Conservation (phyloP, 2,329 filamentous ascomycete species). For the Sclerotinia nivalis region DNA sequence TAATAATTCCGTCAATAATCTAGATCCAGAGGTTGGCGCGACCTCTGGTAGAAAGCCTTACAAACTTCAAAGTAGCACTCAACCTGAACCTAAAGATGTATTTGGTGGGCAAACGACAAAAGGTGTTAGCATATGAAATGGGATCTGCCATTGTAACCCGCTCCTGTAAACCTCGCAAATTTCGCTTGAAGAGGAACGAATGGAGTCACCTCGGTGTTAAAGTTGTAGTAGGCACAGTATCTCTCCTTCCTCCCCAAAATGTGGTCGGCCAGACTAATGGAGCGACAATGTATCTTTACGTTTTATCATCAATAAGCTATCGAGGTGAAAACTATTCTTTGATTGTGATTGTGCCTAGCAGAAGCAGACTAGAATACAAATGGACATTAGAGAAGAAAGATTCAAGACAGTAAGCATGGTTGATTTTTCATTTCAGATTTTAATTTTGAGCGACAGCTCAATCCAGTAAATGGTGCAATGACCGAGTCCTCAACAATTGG, state of each 20-base stretch:
- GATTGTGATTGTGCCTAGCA: background rate
- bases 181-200: too few relatives aligned
- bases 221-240: background rate
- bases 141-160: too few relatives aligned
- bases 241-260: too few relatives aligned
- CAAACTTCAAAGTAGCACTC: too few relatives aligned
- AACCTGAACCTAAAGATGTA: too few relatives aligned
- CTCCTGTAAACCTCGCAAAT: too few relatives aligned
- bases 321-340: too few relatives aligned
- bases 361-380: background rate
- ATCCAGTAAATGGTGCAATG: fast-evolving
- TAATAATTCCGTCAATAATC: background rate
- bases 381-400: background rate
- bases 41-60: background rate
- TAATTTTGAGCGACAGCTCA: background rate
- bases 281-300: background rate
- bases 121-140: too few relatives aligned
- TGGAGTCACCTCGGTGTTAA: too few relatives aligned
- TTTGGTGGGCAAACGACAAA: too few relatives aligned
- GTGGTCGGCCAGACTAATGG: too few relatives aligned
- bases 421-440: background rate
- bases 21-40: background rate
- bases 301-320: background rate
- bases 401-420: background rate
- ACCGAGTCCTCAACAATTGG: background rate